phyloP scores from a whole-genome alignment of 2,329 filamentous ascomycete genomes.

The Boeremia lycopersici region DNA sequence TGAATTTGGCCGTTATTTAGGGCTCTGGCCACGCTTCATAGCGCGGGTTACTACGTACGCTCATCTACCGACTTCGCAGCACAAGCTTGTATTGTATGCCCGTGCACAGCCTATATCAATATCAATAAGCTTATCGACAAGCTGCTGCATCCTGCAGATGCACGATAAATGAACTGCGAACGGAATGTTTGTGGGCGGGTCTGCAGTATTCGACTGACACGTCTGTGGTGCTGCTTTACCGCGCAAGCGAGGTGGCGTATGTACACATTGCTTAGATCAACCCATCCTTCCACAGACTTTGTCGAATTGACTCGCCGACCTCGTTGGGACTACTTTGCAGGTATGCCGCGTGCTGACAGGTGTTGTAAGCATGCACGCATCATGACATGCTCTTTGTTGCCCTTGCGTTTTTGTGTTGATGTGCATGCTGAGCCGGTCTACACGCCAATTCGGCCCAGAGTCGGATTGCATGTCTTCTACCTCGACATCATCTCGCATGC shows the following conservation, averaged over 20 bases:
- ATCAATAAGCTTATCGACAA: slow-evolving; percentile 4
- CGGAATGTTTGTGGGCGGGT: neutral
- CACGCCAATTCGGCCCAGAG: too few relatives aligned
- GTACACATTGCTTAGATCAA: neutral
- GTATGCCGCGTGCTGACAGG: slow-evolving; percentile 2
- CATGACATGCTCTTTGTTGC: neutral
- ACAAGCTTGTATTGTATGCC: neutral
- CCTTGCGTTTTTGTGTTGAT: neutral
- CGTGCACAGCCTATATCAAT: neutral
- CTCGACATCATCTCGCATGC: neutral
- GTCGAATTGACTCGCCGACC: neutral
- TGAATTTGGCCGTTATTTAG: too few relatives aligned
- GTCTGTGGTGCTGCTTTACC: slow-evolving; percentile 10
- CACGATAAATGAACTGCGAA: slow-evolving; percentile 3
- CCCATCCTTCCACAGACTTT: neutral
- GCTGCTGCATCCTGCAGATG: slow-evolving; percentile 10
- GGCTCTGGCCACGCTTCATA: neutral
- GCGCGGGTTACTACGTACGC: neutral
- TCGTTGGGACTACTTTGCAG: neutral
- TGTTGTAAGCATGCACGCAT: neutral
- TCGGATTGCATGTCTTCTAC: neutral
- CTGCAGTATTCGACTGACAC: neutral
- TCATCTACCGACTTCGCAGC: too few relatives aligned
- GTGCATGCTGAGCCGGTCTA: neutral
- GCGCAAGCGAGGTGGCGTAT: slow-evolving; percentile 4